Evolutionary conservation across 2,329 filamentous ascomycete species (phyloP), one percentile per base, ranked within the genome.

Genomic region (Penicillium sp.): DNA sequence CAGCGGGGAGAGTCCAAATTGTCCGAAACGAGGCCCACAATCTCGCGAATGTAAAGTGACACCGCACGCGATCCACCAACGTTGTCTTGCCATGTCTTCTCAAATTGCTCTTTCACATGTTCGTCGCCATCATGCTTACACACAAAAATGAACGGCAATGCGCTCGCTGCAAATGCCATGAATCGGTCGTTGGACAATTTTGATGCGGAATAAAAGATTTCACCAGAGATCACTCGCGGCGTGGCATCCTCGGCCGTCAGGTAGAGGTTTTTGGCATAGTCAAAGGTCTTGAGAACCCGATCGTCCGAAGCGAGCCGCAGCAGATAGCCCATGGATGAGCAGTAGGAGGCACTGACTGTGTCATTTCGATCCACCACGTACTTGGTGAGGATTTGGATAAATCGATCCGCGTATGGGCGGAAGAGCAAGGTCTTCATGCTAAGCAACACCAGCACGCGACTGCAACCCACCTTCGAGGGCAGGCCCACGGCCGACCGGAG

Each of bases 161-260:
- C 82, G 5, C 84, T 82, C 0, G 86, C 80, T 53, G 92, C 88
- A 31, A 96, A 82, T 1, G 86, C 81, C 45, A 87, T 88, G 73
- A 97, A 97, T 45, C 90, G 86, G 73, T 99, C 94, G 3, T 91
- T 90, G 0, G 93, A 91, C 56, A 93, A 82, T 73, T 95, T 96
- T 14, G 90, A 88, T 16, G 96, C 82, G 0, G 91, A 87, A 44
- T 91, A 83, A 10, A 96, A 78, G n/a, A 92, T 87, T 66, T 97
- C 91, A 2, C 88, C 89, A 2, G 92, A 82, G 55, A 93, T 88
- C 46, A 89, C 82, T 26, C 91, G 86, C 10, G 85, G 83, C 1
- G 80, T 78, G 59, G 92, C 88, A 58, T 95, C 90, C 65, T 96
- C 91, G 0, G 89, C 86, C 8, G 84, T 79, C 58, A 97, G 90